A percentile compares a stretch with the other conserved stretches of the same genome.
Evolutionary conservation across 2,329 filamentous ascomycete genomes (phyloP).

Genomic region (Diaporthe ampelina): DNA sequence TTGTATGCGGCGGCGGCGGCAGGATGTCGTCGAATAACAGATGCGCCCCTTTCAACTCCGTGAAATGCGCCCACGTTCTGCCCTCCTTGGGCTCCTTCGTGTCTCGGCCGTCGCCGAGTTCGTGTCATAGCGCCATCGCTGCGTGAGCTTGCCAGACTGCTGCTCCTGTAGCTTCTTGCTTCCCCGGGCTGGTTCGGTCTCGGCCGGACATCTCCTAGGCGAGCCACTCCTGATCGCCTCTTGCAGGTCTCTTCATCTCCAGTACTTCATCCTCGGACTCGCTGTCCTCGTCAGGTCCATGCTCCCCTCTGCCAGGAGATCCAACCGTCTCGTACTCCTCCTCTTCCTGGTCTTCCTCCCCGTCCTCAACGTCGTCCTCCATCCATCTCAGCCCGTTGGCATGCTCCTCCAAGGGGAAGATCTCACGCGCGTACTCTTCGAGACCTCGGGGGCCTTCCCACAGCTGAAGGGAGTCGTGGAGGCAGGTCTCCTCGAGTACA

Average conservation of each 20-base stretch:
- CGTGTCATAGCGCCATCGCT: neutral
- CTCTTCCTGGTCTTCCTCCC: slow-evolving; percentile 40
- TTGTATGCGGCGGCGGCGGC: slow-evolving; percentile 14
- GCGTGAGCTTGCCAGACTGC: neutral
- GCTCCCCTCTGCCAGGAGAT: slow-evolving; percentile 40
- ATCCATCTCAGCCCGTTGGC: slow-evolving; percentile 97
- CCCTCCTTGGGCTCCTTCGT: neutral
- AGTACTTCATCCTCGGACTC: slow-evolving; percentile 71
- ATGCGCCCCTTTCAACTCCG: slow-evolving; percentile 28
- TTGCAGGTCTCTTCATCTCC: slow-evolving; percentile 69
- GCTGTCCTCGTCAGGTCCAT: slow-evolving; percentile 56
- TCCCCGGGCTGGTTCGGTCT: neutral
- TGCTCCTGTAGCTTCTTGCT: neutral
- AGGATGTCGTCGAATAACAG: neutral
- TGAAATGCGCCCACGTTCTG: slow-evolving; percentile 20
- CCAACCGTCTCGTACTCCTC: slow-evolving; percentile 39
- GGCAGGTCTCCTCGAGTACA: slow-evolving; percentile 73
- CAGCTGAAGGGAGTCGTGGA: slow-evolving; percentile 81
- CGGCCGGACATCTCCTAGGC: slow-evolving; percentile 53
- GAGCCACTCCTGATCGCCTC: slow-evolving; percentile 72
- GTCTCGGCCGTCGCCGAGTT: neutral
- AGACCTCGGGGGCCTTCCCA: slow-evolving; percentile 94
- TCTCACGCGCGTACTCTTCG: slow-evolving; percentile 94
- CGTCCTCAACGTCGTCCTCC: slow-evolving; percentile 64
- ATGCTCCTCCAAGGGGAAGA: slow-evolving; percentile 94